Base-by-base conservation (phyloP, 225 moss, liverwort and hornwort genomes). In the Polytrichum commune region DNA sequence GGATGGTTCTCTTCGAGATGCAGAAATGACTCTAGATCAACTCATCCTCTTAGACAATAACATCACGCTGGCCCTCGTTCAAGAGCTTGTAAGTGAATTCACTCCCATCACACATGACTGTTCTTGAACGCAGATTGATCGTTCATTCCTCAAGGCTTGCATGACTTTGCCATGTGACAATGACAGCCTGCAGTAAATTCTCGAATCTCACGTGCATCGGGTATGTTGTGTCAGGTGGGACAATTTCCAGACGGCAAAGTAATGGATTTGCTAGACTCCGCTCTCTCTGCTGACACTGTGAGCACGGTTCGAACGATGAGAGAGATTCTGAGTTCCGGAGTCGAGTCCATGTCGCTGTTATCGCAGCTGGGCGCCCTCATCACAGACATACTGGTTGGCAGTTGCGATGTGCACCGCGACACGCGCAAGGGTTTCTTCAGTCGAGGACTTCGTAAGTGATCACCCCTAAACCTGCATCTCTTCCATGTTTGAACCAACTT, bases 311-410 rank as follows among this genome's bases (percentile, higher is more conserved):
- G 84, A 27, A 85, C 82, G 33, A 86, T 95, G 82, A 83, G 95
- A 27, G 92, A 91, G 27, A 81, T 95, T 18, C 86, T 95, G 8
- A 86, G 88, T 26, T 84, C 84, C 22, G 89, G 91, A 16, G 79
- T 90, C 2, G 95, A 95, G 69, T 92, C 95, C 18, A 65, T 95
- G 82, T 83, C 82, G 13, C 74, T 95, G 27, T 83, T 95, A 46
- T 86, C 92, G 63, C 95, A 95, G 62, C 84, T 95, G n/a, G 95
- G 89, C 24, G 73, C 82, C 57, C 89, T 95, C 0, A 92, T 95
- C 80, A 86, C 95, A 0, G 89, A 95, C 69, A 88, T 95, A 66
- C 74, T 95, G 60, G 95, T 87, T 1, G 95, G 95, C 30, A 86
- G 83, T 69, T 88, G 70, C 22, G 78, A 84, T 18, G 74, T 90